Base-by-base conservation (phyloP, 768 basidiomycete genomes). In the Wakefieldia striispora region DNA sequence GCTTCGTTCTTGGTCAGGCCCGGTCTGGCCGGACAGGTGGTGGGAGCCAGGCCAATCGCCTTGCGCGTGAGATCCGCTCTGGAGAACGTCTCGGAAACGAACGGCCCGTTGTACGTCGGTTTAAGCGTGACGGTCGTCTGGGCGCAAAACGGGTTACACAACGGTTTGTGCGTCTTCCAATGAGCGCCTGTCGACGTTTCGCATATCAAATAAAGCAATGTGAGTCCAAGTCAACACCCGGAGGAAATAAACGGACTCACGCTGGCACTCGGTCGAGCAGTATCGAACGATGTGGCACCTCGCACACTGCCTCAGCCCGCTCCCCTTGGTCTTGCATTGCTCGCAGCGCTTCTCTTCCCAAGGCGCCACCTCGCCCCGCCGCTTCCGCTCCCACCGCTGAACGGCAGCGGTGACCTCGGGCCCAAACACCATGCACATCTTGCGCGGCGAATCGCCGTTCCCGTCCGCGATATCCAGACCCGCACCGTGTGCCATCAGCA, bases 191-290 rank as follows among this genome's bases (percentile, higher is more conserved):
- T 16, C n/a, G 17, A 27, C 34, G 29, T 8, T 21, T 17, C 33
- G 4, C 29, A 16, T 33, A 16, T 10, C 42, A 33, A 20, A 8
- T n/a, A 43, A 29, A 14, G 13, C 3, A 33, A 33, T 14, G 33
- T 33, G 33, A 33, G 33, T 14, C 14, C 33, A 29, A 27, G 11
- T 0, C 6, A 29, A 29, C 11, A n/a, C 10, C 10, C 40, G 8
- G 17, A 41, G 5, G 3, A 29, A 29, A 17, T 6, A 10, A 26
- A 26, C 2, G 13, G 17, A 65, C 78, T 4, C 56, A 80, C 82
- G 65, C 63, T 83, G 83, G 52, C 83, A 82, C 27, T 73, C 74
- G 1, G 64, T 54, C 6, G 79, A 80, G 47, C 82, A 84, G 52
- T 84, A 84, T 20, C 75, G 63, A 5, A 67, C 70, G 1, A 76